phyloP scores from a whole-genome alignment of 106 monocot species.

The Vanilla planifolia region DNA sequence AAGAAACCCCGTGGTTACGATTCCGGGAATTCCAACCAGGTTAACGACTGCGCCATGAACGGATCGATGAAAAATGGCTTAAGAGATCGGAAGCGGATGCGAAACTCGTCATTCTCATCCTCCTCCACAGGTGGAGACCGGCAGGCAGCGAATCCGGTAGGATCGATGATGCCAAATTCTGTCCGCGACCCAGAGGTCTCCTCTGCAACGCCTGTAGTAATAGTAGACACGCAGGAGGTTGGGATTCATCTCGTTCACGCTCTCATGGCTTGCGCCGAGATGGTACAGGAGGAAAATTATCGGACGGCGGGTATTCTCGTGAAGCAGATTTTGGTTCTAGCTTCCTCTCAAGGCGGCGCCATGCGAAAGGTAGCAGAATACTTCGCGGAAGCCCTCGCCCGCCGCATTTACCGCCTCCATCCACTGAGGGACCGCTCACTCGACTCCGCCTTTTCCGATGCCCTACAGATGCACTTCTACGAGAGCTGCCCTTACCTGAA shows the following conservation, averaged over 20 bases:
- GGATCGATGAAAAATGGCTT: constrained; percentile 1
- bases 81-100: constrained; percentile 52
- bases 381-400: constrained; percentile 78
- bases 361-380: constrained; percentile 89
- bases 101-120: constrained; percentile 33
- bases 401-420: constrained; percentile 49
- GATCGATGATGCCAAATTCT: neutral
- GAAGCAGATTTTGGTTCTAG: constrained; percentile 61
- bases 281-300: constrained; percentile 66
- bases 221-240: constrained; percentile 73
- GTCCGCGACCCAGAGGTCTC: neutral
- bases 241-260: constrained; percentile 81
- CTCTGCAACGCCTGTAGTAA: constrained; percentile 31
- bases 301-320: constrained; percentile 62
- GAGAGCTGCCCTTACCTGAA: constrained; percentile 89
- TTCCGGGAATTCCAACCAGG: neutral
- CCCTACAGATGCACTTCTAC: constrained; percentile 87
- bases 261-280: constrained; percentile 79
- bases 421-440: constrained; percentile 21
- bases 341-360: constrained; percentile 67
- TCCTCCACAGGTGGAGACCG: constrained; percentile 7
- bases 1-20: neutral
- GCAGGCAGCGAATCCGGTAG: neutral
- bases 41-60: neutral
- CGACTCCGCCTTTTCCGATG: constrained; percentile 44